These are phyloP conservation scores for Tetrapisispora iriomotensis DNA, from an alignment of 805 yeast species.

Conservation along the genomic window DNA sequence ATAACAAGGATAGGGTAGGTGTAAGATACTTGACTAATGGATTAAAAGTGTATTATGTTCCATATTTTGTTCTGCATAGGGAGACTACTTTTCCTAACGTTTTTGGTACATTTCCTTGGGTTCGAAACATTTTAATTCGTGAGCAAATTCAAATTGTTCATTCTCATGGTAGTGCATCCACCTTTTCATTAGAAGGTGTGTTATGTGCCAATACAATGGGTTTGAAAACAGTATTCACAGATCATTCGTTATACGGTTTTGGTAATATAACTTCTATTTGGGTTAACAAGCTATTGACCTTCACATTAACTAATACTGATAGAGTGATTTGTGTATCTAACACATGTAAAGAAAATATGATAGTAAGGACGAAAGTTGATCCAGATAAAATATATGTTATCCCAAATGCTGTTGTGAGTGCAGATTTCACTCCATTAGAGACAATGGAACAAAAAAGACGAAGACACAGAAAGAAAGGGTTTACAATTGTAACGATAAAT, in stretches of 20 bases:
- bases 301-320: slow-evolving; percentile 76
- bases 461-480: slow-evolving; percentile 23
- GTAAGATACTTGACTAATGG: slow-evolving; percentile 81
- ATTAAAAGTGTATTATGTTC: slow-evolving; percentile 83
- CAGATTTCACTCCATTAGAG: slow-evolving; percentile 54
- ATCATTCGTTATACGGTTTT: slow-evolving; percentile 92
- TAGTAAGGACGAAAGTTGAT: slow-evolving; percentile 71
- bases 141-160: slow-evolving; percentile 85
- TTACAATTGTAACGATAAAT: slow-evolving; percentile 85
- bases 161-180: slow-evolving; percentile 87
- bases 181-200: slow-evolving; percentile 81
- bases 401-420: slow-evolving; percentile 88
- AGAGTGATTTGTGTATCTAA: slow-evolving; percentile 95
- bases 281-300: slow-evolving; percentile 78
- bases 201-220: slow-evolving; percentile 94
- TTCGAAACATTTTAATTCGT: slow-evolving; percentile 75
- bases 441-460: neutral
- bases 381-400: slow-evolving; percentile 78
- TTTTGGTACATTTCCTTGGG: slow-evolving; percentile 74
- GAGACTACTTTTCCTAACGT: slow-evolving; percentile 84
- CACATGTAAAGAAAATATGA: slow-evolving; percentile 93
- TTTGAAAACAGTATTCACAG: slow-evolving; percentile 82
- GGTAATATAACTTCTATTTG: slow-evolving; percentile 73
- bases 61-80: slow-evolving; percentile 69
- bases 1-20: slow-evolving; percentile 65